Percentiles rank a stretch among this genome's conserved stretches.
phyloP scores from a whole-genome alignment of 1,284 basidiomycete genomes.

The Ceratobasidium sp. region DNA sequence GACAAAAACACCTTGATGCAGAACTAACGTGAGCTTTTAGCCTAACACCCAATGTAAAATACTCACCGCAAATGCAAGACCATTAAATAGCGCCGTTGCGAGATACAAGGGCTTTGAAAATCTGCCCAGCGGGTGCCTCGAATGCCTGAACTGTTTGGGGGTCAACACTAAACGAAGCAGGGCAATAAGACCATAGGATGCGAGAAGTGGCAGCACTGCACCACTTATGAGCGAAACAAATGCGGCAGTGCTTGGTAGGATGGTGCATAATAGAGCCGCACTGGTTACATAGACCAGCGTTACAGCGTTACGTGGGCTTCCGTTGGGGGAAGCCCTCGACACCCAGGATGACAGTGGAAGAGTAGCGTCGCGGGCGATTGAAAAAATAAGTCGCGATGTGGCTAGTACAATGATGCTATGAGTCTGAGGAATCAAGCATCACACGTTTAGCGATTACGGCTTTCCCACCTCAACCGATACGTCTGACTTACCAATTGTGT shows the following conservation, averaged over 20 bases:
- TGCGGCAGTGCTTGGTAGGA: slow-evolving; percentile 55
- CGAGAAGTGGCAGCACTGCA: slow-evolving; percentile 53
- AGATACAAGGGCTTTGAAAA: slow-evolving; percentile 53
- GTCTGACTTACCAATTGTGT: slow-evolving; percentile 49
- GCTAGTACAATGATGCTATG: slow-evolving; percentile 51
- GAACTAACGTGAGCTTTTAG: not conserved
- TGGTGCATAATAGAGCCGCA: slow-evolving; percentile 53
- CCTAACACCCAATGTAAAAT: not conserved
- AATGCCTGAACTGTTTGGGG: slow-evolving; percentile 52
- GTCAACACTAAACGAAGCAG: slow-evolving; percentile 53
- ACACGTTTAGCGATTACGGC: no score
- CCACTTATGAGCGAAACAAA: slow-evolving; percentile 56
- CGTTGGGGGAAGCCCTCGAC: slow-evolving; percentile 52
- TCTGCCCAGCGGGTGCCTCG: slow-evolving; percentile 53
- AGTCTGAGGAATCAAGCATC: slow-evolving; percentile 48
- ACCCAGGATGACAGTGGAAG: slow-evolving; percentile 55
- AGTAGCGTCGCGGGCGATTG: slow-evolving; percentile 56
- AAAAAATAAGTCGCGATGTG: slow-evolving; percentile 55
- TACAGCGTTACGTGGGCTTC: slow-evolving; percentile 54
- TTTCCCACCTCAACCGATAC: not conserved
- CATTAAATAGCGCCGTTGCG: slow-evolving; percentile 53
- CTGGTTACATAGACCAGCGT: slow-evolving; percentile 50
- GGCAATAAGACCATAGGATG: slow-evolving; percentile 55
- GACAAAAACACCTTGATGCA: slow-evolving; percentile 50
- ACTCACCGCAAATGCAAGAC: slow-evolving; percentile 50